Base-by-base conservation (phyloP, 2,329 filamentous ascomycete genomes). In the Venturiaceae sp. region DNA sequence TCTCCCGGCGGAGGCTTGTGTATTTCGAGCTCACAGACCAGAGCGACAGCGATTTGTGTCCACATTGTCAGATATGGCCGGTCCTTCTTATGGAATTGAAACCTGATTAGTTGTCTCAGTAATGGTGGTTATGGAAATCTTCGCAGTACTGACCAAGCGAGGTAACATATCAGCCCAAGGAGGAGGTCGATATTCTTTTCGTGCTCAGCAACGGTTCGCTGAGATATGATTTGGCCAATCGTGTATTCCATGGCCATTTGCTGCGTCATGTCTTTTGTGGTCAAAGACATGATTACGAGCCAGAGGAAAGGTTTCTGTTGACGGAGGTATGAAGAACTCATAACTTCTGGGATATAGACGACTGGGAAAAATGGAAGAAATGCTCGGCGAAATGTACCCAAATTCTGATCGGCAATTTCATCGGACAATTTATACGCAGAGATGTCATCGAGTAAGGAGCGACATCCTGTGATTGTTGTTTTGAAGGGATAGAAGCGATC, bases 101-200 rank as follows among this genome's bases (percentile, higher is more conserved):
- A 39, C n/a, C n/a, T n/a, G n/a, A n/a, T n/a, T n/a, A n/a, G n/a
- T n/a, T n/a, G n/a, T n/a, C n/a, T n/a, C n/a, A n/a, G n/a, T n/a
- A n/a, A n/a, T n/a, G n/a, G n/a, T n/a, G n/a, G n/a, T n/a, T n/a
- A n/a, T n/a, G n/a, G n/a, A n/a, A n/a, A n/a, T n/a, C n/a, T n/a
- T n/a, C n/a, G n/a, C n/a, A n/a, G n/a, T n/a, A n/a, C n/a, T n/a
- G n/a, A n/a, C 36, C 36, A 39, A 16, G 36, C 36, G 36, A 39
- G 36, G 36, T 39, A 39, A n/a, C 14, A 11, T 11, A 54, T 54
- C 3, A 83, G 60, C 0, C 80, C 80, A 11, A 79, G 69, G 1
- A 84, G 67, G 11, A 83, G 62, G 61, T 84, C 82, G 39, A 83
- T 68, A 53, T 66, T 75, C 55, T 75, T 74, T 58, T 82, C 78